Evolutionary conservation across 805 yeast species (phyloP).

Genomic region (Diddensiella santjacobensis): DNA sequence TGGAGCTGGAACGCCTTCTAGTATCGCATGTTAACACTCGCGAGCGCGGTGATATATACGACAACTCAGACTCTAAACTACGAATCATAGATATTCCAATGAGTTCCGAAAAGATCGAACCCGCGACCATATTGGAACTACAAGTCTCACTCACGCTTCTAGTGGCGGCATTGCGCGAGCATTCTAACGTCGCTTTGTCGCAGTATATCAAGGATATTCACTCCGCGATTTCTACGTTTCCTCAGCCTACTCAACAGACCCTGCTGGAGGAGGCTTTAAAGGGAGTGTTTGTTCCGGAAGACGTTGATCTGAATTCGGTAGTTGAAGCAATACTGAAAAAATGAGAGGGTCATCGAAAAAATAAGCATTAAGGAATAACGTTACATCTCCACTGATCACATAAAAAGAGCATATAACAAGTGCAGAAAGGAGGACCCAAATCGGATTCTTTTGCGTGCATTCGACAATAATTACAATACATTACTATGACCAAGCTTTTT

Average conservation of each 20-base stretch:
- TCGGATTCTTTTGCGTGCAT: no score
- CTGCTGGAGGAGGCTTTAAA: slow-evolving; percentile 24
- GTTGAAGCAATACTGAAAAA: slow-evolving; percentile 16
- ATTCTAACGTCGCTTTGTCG: slow-evolving; percentile 21
- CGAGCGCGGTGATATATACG: neutral
- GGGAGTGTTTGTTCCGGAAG: slow-evolving; percentile 23
- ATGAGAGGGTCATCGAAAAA: no score
- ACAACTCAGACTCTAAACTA: neutral
- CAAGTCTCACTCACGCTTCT: slow-evolving; percentile 25
- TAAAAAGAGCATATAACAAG: neutral
- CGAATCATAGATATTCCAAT: no score
- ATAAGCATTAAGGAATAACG: neutral
- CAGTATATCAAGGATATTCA: slow-evolving; percentile 26
- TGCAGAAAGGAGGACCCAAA: no score
- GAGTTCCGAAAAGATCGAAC: neutral
- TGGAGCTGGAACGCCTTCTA: slow-evolving; percentile 22
- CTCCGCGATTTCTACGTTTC: slow-evolving; percentile 13
- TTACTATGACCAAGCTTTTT: slow-evolving; percentile 4
- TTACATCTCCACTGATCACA: neutral
- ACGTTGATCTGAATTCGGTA: slow-evolving; percentile 23
- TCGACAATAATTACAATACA: slow-evolving; percentile 15
- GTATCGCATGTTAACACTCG: slow-evolving; percentile 22
- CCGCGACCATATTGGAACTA: slow-evolving; percentile 17
- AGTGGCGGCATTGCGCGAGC: slow-evolving; percentile 21
- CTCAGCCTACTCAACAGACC: slow-evolving; percentile 10